Percentiles rank a stretch among this genome's conserved stretches.
These are phyloP conservation scores for Ploettnerulaceae sp. DNA, from an alignment of 2,329 filamentous ascomycete genomes.

Conservation along the genomic window DNA sequence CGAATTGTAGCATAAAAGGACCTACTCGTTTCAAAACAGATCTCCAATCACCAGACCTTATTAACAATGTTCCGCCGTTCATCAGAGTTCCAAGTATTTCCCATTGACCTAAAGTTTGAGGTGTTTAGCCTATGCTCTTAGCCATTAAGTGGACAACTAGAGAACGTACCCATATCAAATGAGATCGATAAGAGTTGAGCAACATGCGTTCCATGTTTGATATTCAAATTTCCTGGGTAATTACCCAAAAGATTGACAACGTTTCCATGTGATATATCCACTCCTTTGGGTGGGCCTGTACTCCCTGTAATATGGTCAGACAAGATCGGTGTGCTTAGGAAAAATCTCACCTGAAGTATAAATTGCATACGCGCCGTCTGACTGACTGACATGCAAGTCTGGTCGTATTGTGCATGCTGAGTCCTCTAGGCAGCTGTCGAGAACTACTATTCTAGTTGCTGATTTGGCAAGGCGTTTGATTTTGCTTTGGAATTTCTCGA, in stretches of 20 bases:
- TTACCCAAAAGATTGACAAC: constrained; percentile 50
- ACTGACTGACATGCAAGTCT: constrained; percentile 7
- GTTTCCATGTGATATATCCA: constrained; percentile 54
- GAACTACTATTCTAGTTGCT: constrained; percentile 11
- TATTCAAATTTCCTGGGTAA: constrained; percentile 47
- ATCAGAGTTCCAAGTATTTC: constrained; percentile 53
- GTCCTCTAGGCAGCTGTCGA: constrained; percentile 10
- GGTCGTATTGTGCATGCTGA: constrained; percentile 6
- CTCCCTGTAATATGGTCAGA: constrained; percentile 36
- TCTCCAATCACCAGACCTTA: constrained; percentile 47
- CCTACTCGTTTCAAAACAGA: constrained; percentile 42
- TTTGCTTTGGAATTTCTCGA: constrained; percentile 35
- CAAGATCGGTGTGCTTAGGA: constrained; percentile 38
- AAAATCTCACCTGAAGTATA: constrained; percentile 28
- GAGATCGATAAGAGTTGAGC: constrained; percentile 53
- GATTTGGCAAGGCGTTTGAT: constrained; percentile 23
- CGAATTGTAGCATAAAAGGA: background rate
- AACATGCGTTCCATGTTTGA: constrained; percentile 46
- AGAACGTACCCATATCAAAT: constrained; percentile 55
- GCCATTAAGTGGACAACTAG: background rate
- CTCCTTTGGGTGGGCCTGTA: constrained; percentile 83
- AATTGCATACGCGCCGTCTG: constrained; percentile 24
- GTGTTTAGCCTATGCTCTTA: background rate
- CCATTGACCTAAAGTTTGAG: constrained; percentile 48
- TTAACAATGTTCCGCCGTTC: constrained; percentile 52